Evolutionary conservation across 164 flowering plant genomes (phyloP).

Genomic region (Houttuynia cordata): DNA sequence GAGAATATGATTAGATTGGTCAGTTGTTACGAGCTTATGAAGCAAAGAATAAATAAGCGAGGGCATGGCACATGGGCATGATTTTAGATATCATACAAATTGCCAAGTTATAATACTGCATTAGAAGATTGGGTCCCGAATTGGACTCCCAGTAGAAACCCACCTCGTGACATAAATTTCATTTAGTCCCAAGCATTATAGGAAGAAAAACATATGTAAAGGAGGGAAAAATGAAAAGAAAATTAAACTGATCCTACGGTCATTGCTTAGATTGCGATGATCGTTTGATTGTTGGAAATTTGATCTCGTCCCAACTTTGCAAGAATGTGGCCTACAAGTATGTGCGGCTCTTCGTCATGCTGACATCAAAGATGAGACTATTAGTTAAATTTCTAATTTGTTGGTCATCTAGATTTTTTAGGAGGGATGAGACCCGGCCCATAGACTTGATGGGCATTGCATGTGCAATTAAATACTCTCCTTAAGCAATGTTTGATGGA

Average conservation of each 20-base stretch:
- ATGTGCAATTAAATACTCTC: no score
- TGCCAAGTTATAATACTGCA: no score
- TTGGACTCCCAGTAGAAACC: no score
- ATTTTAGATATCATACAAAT: not conserved
- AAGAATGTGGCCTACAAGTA: not conserved
- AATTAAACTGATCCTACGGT: not conserved
- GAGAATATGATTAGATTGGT: constrained; percentile 3
- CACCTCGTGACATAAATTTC: not conserved
- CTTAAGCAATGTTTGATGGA: no score
- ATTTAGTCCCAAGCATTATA: not conserved
- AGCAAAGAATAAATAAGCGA: constrained; percentile 10
- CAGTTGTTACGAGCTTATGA: constrained; percentile 7
- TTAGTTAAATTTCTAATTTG: not conserved
- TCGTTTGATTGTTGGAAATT: no score
- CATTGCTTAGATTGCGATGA: not conserved
- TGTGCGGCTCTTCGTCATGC: not conserved
- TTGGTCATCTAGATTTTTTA: no score
- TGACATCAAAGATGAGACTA: no score
- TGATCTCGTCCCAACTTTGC: not conserved
- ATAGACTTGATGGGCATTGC: no score
- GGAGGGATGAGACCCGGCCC: no score
- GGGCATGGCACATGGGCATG: constrained; percentile 5
- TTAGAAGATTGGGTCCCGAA: not conserved
- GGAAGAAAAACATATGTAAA: no score
- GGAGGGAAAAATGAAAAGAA: no score